phyloP scores from a whole-genome alignment of 306 rosid species.

The Trifolium fragiferum region DNA sequence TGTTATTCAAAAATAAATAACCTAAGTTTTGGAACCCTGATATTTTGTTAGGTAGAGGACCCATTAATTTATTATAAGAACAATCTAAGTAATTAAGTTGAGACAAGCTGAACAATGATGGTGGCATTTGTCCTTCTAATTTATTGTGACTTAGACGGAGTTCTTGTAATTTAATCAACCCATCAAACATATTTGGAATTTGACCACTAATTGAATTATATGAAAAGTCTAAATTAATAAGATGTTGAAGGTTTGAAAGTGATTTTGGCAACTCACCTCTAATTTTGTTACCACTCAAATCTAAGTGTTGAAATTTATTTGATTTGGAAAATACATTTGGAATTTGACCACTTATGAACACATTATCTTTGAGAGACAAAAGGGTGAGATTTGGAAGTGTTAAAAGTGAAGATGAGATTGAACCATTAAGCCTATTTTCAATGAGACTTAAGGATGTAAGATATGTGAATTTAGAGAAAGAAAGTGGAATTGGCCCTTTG shows the following conservation, averaged over 20 bases:
- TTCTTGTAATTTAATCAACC: not conserved
- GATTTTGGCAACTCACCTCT: not conserved
- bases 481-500: not conserved
- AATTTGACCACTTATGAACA: not conserved
- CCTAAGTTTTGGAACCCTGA: conserved; percentile 1
- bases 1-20: not conserved
- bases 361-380: not conserved
- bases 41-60: not conserved
- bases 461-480: not conserved
- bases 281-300: not conserved
- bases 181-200: not conserved
- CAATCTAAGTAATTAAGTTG: not conserved
- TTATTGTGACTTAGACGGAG: not conserved
- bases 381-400: not conserved
- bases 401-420: not conserved
- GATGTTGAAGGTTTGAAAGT: not conserved
- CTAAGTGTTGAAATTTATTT: not conserved
- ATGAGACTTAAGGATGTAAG: not conserved
- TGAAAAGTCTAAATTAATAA: not conserved
- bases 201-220: not conserved
- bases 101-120: not conserved
- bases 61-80: not conserved
- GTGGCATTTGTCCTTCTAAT: not conserved
- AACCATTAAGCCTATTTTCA: not conserved
- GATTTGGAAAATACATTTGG: not conserved